phyloP scores from a whole-genome alignment of 306 rosid species.

The Ziziphus jujuba region DNA sequence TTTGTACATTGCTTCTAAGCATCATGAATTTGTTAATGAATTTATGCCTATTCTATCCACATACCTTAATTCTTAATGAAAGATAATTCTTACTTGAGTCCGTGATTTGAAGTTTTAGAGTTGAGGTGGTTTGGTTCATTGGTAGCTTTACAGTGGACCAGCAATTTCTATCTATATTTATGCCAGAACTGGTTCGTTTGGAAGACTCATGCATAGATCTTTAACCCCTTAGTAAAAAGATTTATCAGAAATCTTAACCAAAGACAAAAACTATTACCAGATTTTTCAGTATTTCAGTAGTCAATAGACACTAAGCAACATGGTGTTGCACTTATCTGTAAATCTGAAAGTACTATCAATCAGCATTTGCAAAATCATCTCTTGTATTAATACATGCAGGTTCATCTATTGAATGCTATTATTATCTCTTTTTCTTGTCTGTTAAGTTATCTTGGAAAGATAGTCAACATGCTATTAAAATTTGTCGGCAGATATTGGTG shows the following conservation, averaged over 20 bases:
- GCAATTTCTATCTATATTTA: neutral
- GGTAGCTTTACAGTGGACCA: neutral
- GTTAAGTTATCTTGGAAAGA: conserved; percentile 19
- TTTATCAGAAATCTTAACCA: neutral
- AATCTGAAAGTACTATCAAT: neutral
- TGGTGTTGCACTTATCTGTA: neutral
- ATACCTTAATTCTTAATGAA: too few relatives aligned
- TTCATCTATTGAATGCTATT: neutral
- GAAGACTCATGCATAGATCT: neutral
- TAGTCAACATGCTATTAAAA: neutral
- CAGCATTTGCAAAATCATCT: neutral
- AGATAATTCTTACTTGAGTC: neutral
- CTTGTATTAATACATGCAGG: neutral
- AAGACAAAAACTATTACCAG: too few relatives aligned
- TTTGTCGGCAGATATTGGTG: too few relatives aligned
- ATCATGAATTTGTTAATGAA: too few relatives aligned
- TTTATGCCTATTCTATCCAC: too few relatives aligned
- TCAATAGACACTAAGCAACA: neutral
- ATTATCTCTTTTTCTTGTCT: neutral
- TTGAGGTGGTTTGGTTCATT: too few relatives aligned
- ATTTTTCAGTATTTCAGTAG: neutral
- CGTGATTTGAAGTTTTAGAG: neutral
- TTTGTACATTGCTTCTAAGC: too few relatives aligned
- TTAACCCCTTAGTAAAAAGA: neutral
- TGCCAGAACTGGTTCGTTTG: neutral